These are phyloP conservation scores for Cupressus sempervirens DNA, from an alignment of 75 land plant genomes.

Conservation along the genomic window DNA sequence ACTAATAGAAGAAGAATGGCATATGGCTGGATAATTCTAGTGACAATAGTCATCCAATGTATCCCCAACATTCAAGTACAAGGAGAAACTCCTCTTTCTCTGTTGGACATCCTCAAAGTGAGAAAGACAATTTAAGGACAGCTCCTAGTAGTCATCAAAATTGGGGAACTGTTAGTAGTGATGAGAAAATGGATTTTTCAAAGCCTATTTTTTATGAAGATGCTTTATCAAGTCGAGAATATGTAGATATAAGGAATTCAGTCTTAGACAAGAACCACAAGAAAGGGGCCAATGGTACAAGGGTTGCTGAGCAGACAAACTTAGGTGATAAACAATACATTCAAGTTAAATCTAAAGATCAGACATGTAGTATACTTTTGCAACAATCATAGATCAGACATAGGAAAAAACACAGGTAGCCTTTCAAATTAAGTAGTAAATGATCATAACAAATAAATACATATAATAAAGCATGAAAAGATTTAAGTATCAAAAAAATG, in stretches of 20 bases:
- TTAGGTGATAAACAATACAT: background rate
- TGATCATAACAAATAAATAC: no score
- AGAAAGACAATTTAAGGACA: slow-evolving; percentile 10
- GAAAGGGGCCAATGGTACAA: slow-evolving; percentile 8
- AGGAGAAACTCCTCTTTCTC: background rate
- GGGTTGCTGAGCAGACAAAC: background rate
- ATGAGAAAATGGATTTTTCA: slow-evolving; percentile 35
- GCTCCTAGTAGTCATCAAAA: slow-evolving; percentile 30
- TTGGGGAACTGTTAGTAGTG: slow-evolving; percentile 36
- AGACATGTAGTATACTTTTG: no score
- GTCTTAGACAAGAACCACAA: background rate
- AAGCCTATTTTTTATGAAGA: slow-evolving; percentile 31
- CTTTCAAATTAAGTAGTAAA: no score
- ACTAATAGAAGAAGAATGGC: slow-evolving; percentile 52
- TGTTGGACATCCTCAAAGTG: slow-evolving; percentile 1
- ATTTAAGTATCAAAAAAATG: no score
- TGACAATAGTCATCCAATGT: background rate
- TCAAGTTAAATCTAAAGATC: slow-evolving; percentile 4
- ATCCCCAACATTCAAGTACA: background rate
- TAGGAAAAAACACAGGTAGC: no score
- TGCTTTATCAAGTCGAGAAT: slow-evolving; percentile 11
- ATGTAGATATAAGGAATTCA: background rate
- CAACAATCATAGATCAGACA: no score
- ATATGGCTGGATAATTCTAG: slow-evolving; percentile 25
- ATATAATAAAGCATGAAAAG: no score